A percentile compares a stretch with the other conserved stretches of the same genome.
Evolutionary conservation across 441 rosid genomes (phyloP).

Genomic region (Euphorbia celastroides): DNA sequence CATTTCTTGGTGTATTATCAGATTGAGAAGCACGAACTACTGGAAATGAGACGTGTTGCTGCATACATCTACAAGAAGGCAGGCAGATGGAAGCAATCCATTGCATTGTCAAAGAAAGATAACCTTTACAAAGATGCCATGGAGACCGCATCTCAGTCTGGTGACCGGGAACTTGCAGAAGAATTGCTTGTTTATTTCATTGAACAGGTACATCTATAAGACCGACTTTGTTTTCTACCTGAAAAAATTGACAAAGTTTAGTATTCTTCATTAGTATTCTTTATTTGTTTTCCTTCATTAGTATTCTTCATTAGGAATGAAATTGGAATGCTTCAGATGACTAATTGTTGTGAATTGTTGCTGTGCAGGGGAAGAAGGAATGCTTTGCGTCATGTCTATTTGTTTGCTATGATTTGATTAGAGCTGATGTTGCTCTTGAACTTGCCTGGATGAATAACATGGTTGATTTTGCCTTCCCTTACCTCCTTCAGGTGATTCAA

Average conservation of each 20-base stretch:
- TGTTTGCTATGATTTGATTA: constrained; percentile 88
- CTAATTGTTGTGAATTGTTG: not conserved
- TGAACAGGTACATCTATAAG: constrained; percentile 53
- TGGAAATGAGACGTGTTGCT: constrained; percentile 99
- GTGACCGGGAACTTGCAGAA: constrained; percentile 97
- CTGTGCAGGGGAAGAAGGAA: constrained; percentile 85
- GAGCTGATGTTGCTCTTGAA: constrained; percentile 84
- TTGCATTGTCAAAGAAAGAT: constrained; percentile 96
- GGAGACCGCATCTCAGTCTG: constrained; percentile 99
- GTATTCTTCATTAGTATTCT: not conserved
- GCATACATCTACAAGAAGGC: constrained; percentile 99
- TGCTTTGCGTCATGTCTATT: constrained; percentile 97
- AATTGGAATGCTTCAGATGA: not conserved
- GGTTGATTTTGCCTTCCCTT: constrained; percentile 97
- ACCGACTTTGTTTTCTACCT: no score
- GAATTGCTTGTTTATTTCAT: constrained; percentile 97
- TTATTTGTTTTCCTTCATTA: no score
- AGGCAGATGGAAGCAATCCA: constrained; percentile 99
- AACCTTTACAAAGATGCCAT: constrained; percentile 91
- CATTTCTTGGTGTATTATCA: constrained; percentile 17
- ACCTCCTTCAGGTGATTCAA: constrained; percentile 66
- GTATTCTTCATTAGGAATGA: no score
- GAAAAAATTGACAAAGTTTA: not conserved
- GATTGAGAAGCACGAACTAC: constrained; percentile 98
- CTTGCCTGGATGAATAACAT: constrained; percentile 94